These are phyloP conservation scores for Penicillium desertorum DNA, from an alignment of 495 filamentous ascomycete species.

Conservation along the genomic window DNA sequence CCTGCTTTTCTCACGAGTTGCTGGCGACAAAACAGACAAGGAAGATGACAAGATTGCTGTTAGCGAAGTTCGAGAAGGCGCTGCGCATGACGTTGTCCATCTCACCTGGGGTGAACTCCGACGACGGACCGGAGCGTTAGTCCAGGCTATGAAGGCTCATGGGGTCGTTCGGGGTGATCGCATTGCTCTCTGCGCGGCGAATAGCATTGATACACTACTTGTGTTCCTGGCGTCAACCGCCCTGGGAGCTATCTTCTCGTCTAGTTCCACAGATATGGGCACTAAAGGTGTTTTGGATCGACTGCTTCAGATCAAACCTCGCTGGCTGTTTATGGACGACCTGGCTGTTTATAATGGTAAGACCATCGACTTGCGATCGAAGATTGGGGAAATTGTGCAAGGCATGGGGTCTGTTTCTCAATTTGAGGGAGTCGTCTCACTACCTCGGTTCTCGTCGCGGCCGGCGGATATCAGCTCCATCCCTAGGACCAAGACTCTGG, in stretches of 20 bases:
- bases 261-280: constrained; percentile 76
- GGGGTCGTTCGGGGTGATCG: constrained; percentile 70
- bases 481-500: constrained; percentile 52
- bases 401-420: constrained; percentile 59
- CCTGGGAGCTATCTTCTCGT: constrained; percentile 70
- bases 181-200: constrained; percentile 67
- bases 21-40: constrained; percentile 47
- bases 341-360: constrained; percentile 76
- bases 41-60: constrained; percentile 67
- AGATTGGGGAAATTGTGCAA: constrained; percentile 64
- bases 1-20: constrained; percentile 49
- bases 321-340: constrained; percentile 77
- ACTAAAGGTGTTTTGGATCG: constrained; percentile 73
- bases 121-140: constrained; percentile 51
- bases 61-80: constrained; percentile 73
- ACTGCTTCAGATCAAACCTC: constrained; percentile 67
- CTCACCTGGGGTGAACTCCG: constrained; percentile 66
- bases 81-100: constrained; percentile 48
- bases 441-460: constrained; percentile 58
- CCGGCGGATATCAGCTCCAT: constrained; percentile 59
- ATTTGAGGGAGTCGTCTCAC: constrained; percentile 63
- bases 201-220: constrained; percentile 68
- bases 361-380: constrained; percentile 64
- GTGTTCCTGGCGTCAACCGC: constrained; percentile 64
- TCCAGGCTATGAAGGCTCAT: constrained; percentile 59